These are phyloP conservation scores for Mycosphaerelloides madeirae DNA, from an alignment of 2,329 filamentous ascomycete genomes.

Conservation along the genomic window DNA sequence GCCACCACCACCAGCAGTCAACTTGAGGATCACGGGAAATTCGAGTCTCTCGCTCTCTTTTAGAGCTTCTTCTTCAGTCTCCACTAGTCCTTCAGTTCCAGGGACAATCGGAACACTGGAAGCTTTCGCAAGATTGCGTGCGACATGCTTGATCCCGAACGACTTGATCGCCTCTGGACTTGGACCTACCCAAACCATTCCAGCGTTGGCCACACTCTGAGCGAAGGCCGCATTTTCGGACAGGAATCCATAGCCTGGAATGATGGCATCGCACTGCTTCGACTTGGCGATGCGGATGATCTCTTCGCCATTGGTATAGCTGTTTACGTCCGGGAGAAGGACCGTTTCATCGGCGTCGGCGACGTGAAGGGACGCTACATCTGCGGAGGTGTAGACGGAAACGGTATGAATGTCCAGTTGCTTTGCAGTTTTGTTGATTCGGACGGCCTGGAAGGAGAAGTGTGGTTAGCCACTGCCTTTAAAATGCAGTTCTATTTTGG, in stretches of 20 bases:
- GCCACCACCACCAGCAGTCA: constrained; percentile 59
- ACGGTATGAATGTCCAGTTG: constrained; percentile 49
- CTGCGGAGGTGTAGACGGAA: constrained; percentile 55
- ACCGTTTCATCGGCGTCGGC: constrained; percentile 51
- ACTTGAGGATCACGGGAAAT: constrained; percentile 57
- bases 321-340: constrained; percentile 45
- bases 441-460: constrained; percentile 29
- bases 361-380: constrained; percentile 53
- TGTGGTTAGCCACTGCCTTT: background rate
- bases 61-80: constrained; percentile 45
- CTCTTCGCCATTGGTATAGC: constrained; percentile 46
- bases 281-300: constrained; percentile 51
- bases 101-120: constrained; percentile 54
- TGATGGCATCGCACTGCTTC: constrained; percentile 52
- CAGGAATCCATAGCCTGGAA: constrained; percentile 64
- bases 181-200: constrained; percentile 54
- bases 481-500: background rate
- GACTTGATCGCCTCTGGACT: constrained; percentile 27
- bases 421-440: constrained; percentile 50
- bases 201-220: constrained; percentile 47
- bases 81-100: constrained; percentile 48
- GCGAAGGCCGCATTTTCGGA: constrained; percentile 62
- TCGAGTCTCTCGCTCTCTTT: constrained; percentile 43
- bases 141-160: constrained; percentile 57
- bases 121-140: constrained; percentile 49